Evolutionary conservation across 108 stramenopile species (phyloP).

Genomic region (Nitzschia sp.): DNA sequence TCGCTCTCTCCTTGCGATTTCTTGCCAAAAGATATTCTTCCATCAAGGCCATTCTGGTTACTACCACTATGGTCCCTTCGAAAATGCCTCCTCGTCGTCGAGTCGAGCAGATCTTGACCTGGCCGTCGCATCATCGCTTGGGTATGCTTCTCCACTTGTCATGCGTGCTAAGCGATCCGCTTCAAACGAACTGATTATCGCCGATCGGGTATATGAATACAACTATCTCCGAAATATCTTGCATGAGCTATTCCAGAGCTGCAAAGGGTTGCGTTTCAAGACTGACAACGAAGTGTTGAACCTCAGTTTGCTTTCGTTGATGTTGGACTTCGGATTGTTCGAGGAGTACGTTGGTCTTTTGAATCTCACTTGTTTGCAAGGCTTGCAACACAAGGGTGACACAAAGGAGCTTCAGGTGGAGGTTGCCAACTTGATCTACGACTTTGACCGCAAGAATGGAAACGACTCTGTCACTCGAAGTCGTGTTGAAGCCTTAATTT

Average conservation of each 20-base stretch:
- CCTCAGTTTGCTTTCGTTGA: slow-evolving; percentile 28
- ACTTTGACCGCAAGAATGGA: slow-evolving; percentile 36
- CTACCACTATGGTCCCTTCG: slow-evolving; percentile 33
- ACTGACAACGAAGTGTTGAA: slow-evolving; percentile 37
- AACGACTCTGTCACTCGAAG: slow-evolving; percentile 27
- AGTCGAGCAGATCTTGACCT: slow-evolving; percentile 20
- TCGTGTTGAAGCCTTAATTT: slow-evolving; percentile 28
- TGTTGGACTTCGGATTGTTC: slow-evolving; percentile 38
- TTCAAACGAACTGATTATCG: slow-evolving; percentile 24
- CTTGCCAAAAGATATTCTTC: slow-evolving; percentile 40
- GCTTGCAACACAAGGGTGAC: slow-evolving; percentile 24
- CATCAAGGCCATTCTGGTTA: slow-evolving; percentile 30
- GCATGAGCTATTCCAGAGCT: slow-evolving; percentile 13
- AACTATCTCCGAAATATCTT: slow-evolving; percentile 27
- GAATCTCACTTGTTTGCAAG: slow-evolving; percentile 32
- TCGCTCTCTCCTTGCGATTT: slow-evolving; percentile 17
- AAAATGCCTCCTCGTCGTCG: slow-evolving; percentile 4
- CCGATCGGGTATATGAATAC: slow-evolving; percentile 32
- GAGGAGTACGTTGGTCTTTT: slow-evolving; percentile 27
- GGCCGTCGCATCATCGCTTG: slow-evolving; percentile 20
- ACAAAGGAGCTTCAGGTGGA: slow-evolving; percentile 38
- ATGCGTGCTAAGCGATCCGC: slow-evolving; percentile 6
- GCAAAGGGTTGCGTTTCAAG: slow-evolving; percentile 22
- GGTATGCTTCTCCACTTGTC: slow-evolving; percentile 18
- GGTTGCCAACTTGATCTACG: slow-evolving; percentile 34